Conservation (phyloP, 2,329 filamentous ascomycete genomes). For the Fusarium secorum region DNA sequence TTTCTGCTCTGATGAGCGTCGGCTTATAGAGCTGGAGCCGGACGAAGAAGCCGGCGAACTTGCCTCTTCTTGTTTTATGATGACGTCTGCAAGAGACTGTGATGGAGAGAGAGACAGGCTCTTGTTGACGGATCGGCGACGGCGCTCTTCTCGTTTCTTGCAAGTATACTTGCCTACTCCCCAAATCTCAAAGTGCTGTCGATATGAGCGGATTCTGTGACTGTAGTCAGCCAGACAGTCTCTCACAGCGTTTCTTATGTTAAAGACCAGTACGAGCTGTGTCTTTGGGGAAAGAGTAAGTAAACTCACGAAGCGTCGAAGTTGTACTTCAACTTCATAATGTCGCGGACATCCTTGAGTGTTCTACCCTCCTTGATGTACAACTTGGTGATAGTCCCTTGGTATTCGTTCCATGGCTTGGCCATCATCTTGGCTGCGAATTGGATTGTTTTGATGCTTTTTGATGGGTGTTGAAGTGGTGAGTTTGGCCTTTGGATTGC, state of each 20-base stretch:
- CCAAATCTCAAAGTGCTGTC: constrained; percentile 58
- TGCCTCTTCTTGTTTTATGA: neutral
- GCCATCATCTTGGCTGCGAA: constrained; percentile 48
- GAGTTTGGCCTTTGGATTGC: neutral
- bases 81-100: constrained; percentile 11
- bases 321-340: constrained; percentile 51
- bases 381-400: constrained; percentile 47
- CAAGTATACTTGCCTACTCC: constrained; percentile 57
- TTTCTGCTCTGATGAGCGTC: constrained; percentile 30
- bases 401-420: constrained; percentile 53
- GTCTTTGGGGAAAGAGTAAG: neutral
- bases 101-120: constrained; percentile 29
- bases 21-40: constrained; percentile 10
- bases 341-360: constrained; percentile 50
- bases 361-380: constrained; percentile 53
- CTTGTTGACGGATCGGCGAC: constrained; percentile 13
- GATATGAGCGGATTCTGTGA: constrained; percentile 54
- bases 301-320: constrained; percentile 54
- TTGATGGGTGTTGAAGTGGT: neutral
- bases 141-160: constrained; percentile 42
- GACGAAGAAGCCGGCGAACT: constrained; percentile 13
- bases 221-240: neutral
- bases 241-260: neutral
- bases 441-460: neutral
- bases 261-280: neutral